Evolutionary conservation across 148 eudicot species (phyloP).

Genomic region (Camellia sinensis): DNA sequence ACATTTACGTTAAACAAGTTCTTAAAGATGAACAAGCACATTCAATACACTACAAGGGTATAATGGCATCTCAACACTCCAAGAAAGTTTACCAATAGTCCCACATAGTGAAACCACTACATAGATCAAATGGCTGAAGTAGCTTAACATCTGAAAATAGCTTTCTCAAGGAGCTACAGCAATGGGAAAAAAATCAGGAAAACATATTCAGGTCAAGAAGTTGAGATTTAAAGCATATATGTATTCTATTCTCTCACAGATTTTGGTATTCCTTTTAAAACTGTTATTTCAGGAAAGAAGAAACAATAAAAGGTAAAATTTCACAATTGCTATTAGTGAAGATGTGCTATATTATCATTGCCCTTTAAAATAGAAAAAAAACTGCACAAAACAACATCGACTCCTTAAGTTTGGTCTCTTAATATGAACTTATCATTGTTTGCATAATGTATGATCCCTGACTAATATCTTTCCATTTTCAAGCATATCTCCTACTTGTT

Average conservation of each 20-base stretch:
- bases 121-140: not conserved
- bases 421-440: not conserved
- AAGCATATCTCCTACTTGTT: not conserved
- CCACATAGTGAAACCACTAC: not conserved
- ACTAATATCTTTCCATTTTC: not conserved
- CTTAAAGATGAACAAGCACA: not conserved
- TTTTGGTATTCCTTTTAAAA: not conserved
- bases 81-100: not conserved
- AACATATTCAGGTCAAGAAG: not conserved
- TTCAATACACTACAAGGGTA: not conserved
- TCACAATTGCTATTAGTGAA: not conserved
- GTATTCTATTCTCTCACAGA: not conserved
- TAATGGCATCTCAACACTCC: not conserved
- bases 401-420: not conserved
- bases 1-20: not conserved
- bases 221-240: not conserved
- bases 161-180: not conserved
- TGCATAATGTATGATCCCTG: not conserved
- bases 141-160: not conserved
- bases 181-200: not conserved
- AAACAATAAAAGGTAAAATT: not conserved
- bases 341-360: not conserved
- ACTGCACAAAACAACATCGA: not conserved
- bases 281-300: not conserved
- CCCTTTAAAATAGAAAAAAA: not conserved